These are phyloP conservation scores for Bretschneidera sinensis DNA, from an alignment of 345 rosid species.

Conservation along the genomic window DNA sequence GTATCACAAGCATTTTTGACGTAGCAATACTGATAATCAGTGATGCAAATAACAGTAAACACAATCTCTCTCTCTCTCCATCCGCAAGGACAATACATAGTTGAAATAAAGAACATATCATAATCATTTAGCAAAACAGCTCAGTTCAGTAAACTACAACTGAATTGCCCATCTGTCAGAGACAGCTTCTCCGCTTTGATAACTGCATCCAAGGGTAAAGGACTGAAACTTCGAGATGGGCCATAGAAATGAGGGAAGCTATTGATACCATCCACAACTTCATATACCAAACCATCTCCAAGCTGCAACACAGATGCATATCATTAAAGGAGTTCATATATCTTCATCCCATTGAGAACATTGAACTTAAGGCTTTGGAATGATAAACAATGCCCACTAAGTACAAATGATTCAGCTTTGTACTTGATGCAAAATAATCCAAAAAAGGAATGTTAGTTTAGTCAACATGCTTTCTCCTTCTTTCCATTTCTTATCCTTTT, in stretches of 20 bases:
- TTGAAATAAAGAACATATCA: too few relatives aligned
- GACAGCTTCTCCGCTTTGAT: slow-evolving; percentile 65
- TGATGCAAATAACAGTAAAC: not conserved
- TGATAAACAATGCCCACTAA: not conserved
- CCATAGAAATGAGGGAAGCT: slow-evolving; percentile 91
- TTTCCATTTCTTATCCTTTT: too few relatives aligned
- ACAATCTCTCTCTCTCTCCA: not conserved
- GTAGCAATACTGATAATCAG: too few relatives aligned
- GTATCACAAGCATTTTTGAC: too few relatives aligned
- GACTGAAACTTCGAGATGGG: slow-evolving; percentile 52
- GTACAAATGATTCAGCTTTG: not conserved
- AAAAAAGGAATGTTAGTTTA: too few relatives aligned
- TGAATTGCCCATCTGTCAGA: slow-evolving; percentile 49
- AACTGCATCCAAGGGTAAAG: slow-evolving; percentile 67
- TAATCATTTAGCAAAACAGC: not conserved
- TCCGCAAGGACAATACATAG: too few relatives aligned
- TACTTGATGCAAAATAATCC: too few relatives aligned
- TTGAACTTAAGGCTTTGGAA: too few relatives aligned
- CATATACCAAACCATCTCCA: slow-evolving; percentile 78
- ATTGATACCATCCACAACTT: slow-evolving; percentile 62
- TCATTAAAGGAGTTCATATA: too few relatives aligned
- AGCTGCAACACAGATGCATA: too few relatives aligned
- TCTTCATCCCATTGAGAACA: not conserved
- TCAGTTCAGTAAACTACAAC: slow-evolving; percentile 56
- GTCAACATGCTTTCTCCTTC: too few relatives aligned